phyloP scores from a whole-genome alignment of 495 filamentous ascomycete genomes.

The Cenococcum geophilum region DNA sequence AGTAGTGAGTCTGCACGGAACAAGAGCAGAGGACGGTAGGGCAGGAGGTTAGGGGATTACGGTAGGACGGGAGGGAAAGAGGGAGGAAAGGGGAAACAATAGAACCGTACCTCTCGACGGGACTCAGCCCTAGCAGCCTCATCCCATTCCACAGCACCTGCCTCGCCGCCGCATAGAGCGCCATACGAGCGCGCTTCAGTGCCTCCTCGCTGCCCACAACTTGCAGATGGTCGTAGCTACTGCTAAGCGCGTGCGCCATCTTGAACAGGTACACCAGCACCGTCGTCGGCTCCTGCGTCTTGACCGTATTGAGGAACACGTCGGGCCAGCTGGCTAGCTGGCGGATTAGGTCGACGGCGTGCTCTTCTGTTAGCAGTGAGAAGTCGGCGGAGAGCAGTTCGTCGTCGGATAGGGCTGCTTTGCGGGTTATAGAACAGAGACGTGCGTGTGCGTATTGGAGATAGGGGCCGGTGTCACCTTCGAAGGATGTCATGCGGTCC shows the following conservation, averaged over 20 bases:
- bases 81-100: constrained; percentile 26
- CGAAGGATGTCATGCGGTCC: constrained; percentile 62
- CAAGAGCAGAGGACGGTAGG: no score
- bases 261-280: constrained; percentile 44
- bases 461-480: constrained; percentile 65
- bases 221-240: constrained; percentile 39
- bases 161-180: constrained; percentile 36
- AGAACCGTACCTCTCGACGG: constrained; percentile 39
- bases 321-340: constrained; percentile 59
- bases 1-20: neutral
- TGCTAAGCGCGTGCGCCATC: constrained; percentile 38
- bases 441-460: constrained; percentile 65
- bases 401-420: neutral
- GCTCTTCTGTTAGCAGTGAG: constrained; percentile 50
- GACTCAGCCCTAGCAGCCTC: constrained; percentile 42
- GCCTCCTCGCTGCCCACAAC: constrained; percentile 34
- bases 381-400: constrained; percentile 47
- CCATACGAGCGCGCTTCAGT: constrained; percentile 36
- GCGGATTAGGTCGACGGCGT: constrained; percentile 55
- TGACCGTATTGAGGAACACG: constrained; percentile 53
- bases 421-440: constrained; percentile 53
- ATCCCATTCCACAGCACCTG: constrained; percentile 41
- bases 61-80: neutral
- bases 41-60: no score
- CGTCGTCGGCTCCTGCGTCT: constrained; percentile 59